phyloP scores from a whole-genome alignment of 768 basidiomycete genomes.

The Suillus ampliporus region DNA sequence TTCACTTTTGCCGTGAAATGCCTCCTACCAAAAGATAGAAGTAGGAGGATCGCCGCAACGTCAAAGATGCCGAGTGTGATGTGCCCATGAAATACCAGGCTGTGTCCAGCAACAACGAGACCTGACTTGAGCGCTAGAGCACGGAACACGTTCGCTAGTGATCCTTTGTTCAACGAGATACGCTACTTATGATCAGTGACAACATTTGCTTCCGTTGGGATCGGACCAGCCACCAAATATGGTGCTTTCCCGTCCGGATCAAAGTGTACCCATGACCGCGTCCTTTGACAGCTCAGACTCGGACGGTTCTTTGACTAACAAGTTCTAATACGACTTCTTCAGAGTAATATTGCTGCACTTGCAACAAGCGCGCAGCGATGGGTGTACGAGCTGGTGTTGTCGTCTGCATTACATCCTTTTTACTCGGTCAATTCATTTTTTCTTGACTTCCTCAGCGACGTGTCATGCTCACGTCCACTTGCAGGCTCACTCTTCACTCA shows the following conservation, averaged over 20 bases:
- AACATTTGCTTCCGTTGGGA: neutral
- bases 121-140: too few species aligned
- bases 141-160: too few species aligned
- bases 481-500: slow-evolving; percentile 84
- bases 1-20: too few species aligned
- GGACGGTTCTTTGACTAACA: neutral
- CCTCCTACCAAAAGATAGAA: too few species aligned
- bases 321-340: neutral
- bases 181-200: too few species aligned
- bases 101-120: too few species aligned
- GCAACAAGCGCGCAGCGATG: slow-evolving; percentile 46
- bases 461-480: neutral
- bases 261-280: slow-evolving; percentile 1
- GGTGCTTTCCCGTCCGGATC: neutral
- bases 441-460: neutral
- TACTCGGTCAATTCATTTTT: slow-evolving; percentile 60
- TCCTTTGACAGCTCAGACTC: neutral
- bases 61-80: too few species aligned
- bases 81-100: too few species aligned
- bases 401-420: slow-evolving; percentile 78
- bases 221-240: neutral
- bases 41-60: too few species aligned
- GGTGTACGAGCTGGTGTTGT: slow-evolving; percentile 77
- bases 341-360: neutral
- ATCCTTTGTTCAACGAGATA: too few species aligned